Conservation (phyloP, 306 rosid genomes). For the peach (Prunus persica) region DNA sequence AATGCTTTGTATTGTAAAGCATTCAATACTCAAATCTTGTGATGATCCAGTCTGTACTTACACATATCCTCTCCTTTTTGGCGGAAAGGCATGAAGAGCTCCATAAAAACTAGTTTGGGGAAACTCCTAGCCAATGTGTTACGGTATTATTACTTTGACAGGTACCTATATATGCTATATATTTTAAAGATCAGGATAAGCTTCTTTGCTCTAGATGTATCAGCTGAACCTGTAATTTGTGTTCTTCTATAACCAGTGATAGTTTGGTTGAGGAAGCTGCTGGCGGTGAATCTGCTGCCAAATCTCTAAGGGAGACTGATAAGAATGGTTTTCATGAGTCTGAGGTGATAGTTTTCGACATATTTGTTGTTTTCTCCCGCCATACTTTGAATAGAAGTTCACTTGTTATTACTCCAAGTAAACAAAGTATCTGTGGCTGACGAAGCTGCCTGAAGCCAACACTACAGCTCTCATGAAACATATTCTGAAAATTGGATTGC, state of each 20-base stretch:
- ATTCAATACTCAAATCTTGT: slow-evolving; percentile 8
- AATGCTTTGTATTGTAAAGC: not conserved
- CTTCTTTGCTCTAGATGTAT: slow-evolving; percentile 7
- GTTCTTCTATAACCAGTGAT: slow-evolving; percentile 49
- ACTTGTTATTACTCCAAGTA: not conserved
- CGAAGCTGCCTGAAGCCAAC: not conserved
- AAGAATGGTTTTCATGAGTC: slow-evolving; percentile 56
- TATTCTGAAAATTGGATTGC: not conserved
- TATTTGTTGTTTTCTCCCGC: slow-evolving; percentile 14
- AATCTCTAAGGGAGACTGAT: slow-evolving; percentile 54
- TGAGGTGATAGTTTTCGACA: slow-evolving; percentile 46
- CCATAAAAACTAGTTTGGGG: slow-evolving; percentile 63
- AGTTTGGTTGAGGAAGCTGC: slow-evolving; percentile 80
- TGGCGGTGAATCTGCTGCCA: slow-evolving; percentile 57
- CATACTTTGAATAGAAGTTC: slow-evolving; percentile 12
- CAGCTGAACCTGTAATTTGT: slow-evolving; percentile 25
- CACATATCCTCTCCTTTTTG: not conserved
- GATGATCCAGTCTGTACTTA: not conserved
- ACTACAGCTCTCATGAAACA: not conserved
- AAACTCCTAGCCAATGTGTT: slow-evolving; percentile 69
- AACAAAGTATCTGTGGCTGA: not conserved
- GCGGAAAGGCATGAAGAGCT: slow-evolving; percentile 67
- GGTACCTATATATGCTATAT: slow-evolving; percentile 37
- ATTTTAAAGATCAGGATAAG: slow-evolving; percentile 7
- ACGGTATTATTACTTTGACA: slow-evolving; percentile 88